Evolutionary conservation across 495 filamentous ascomycete species (phyloP), one percentile per base, ranked within the genome.

Genomic region (Xylaria nigripes): DNA sequence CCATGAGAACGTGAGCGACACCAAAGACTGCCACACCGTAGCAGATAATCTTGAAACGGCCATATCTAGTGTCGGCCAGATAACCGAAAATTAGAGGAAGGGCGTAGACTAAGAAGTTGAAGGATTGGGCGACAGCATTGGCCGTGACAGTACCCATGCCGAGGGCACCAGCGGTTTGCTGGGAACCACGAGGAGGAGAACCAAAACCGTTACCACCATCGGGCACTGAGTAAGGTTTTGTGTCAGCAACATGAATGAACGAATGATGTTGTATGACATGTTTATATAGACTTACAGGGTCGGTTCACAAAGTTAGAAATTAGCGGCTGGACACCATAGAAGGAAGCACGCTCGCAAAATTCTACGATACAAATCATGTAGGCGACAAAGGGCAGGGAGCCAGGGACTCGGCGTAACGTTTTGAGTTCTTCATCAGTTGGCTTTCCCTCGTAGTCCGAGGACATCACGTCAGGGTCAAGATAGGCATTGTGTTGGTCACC

Each of bases 21-120:
- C 84, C 78, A 54, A 81, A 86, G n/a, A 87, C 74, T 0, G 60
- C 36, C 0, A 86, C 78, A 63, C 85, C 85, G 57, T 78, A 74
- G 62, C 75, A 72, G 55, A 88, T 85, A 41, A 83, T 74, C 36
- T 68, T 75, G 66, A 81, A 86, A 51, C 82, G 77, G 13, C 83
- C 83, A 15, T 76, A 72, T 50, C 73, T 71, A 0, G 73, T 71
- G 59, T 86, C 83, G 45, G 81, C 77, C 51, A 82, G 61, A 72
- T 81, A 73, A 48, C 73, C 68, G 36, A 81, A 81, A 16, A 84
- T 48, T 18, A 86, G 72, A 3, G 82, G 82, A 19, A 84, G 59
- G 6, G 76, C 62, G 51, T 85, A 86, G 0, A 76, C 76, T 48
- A 86, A 61, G 64, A 87, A 79, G 56, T 68, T 65, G 68, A 85